Conservation (phyloP, 352 stramenopile genomes). For the Pythium guiyangense region DNA sequence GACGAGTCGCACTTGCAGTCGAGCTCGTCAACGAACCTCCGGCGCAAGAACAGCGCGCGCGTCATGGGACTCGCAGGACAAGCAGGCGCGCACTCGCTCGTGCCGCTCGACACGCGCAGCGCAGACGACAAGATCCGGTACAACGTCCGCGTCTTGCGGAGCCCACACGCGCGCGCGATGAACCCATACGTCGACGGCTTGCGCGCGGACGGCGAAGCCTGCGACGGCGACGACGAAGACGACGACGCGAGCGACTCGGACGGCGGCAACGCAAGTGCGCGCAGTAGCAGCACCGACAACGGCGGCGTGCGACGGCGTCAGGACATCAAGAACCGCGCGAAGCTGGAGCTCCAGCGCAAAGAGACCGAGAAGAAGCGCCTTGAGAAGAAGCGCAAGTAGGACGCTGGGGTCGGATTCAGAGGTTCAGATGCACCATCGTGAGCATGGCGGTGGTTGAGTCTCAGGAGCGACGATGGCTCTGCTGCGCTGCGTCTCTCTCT, state of each 20-base stretch:
- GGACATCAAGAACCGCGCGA: constrained; percentile 64
- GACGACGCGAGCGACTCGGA: constrained; percentile 23
- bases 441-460: background rate
- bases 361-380: constrained; percentile 33
- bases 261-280: constrained; percentile 12
- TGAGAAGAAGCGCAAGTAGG: constrained; percentile 32
- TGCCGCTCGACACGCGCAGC: constrained; percentile 37
- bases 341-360: constrained; percentile 64
- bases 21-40: constrained; percentile 36
- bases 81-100: constrained; percentile 17
- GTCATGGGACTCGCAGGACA: constrained; percentile 30
- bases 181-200: constrained; percentile 53
- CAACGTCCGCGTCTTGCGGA: constrained; percentile 66
- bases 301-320: constrained; percentile 38
- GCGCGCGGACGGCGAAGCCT: background rate
- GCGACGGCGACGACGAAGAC: constrained; percentile 13
- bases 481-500: background rate
- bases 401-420: background rate
- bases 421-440: background rate
- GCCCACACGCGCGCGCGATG: constrained; percentile 35
- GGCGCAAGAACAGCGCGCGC: constrained; percentile 73
- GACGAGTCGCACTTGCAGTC: constrained; percentile 67
- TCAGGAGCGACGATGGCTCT: background rate
- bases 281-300: background rate
- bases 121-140: constrained; percentile 62